Base-by-base conservation (phyloP, 78 protist genomes). In the Dictyostelium capitatum region DNA sequence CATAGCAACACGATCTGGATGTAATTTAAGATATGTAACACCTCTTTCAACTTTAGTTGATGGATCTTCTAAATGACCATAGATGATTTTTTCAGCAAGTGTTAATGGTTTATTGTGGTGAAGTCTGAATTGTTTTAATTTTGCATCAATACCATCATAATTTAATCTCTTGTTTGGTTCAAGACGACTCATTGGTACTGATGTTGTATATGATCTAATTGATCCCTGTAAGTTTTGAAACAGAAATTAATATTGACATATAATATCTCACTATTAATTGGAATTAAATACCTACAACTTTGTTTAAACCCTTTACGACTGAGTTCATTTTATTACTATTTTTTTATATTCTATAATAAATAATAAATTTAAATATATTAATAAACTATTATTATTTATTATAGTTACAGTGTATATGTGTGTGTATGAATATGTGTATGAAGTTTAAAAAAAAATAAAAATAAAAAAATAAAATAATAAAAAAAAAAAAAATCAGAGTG, bases 1-100 rank as follows among this genome's bases (percentile, higher is more conserved):
- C 98, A 97, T 95, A 65, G 98, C 98, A 64, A 98, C 99, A 30
- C 99, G 97, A 79, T 98, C 99, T 32, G 99, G 99, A 37, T 96
- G 82, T 43, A 97, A 96, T 89, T 95, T 79, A 48, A 98, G 95
- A 91, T 97, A 97, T 11, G 97, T 75, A 62, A 85, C 64, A 50
- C 99, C 99, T 82, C 98, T 96, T 41, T 62, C 77, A 11, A 96
- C 92, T 84, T 79, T 96, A 19, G 96, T 57, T 59, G 82, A 54
- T 65, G 98, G 94, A 46, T 98, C 96, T 64, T 95, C 98, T n/a
- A 98, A 77, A 43, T 98, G 99, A 32, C 91, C 54, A 90, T 96
- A 97, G 20, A 98, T 50, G 17, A 97, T 80, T 97, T 97, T 98
- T 91, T 98, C 99, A 20, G 98, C 78, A 43, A 95, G 83, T 0